Conservation (phyloP, 495 filamentous ascomycete species). For the Zalerion maritima region DNA sequence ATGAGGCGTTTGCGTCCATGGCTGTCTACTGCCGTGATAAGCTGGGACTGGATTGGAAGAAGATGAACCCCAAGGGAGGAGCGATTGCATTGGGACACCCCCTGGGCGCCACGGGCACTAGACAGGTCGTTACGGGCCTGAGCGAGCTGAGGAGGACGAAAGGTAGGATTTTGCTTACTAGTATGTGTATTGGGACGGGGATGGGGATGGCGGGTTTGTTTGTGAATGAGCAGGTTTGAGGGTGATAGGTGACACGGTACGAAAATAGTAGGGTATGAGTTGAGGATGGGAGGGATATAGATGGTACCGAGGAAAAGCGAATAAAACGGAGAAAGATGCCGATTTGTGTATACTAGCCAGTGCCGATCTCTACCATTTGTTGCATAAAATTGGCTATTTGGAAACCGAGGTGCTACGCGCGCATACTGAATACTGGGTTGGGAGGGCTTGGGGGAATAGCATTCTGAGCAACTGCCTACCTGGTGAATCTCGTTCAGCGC, state of each 20-base stretch:
- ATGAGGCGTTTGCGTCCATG: constrained; percentile 97
- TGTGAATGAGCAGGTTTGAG: constrained; percentile 55
- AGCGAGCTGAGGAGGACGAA: constrained; percentile 64
- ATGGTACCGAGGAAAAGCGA: too few species aligned
- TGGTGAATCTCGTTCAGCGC: too few species aligned
- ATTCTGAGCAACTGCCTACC: too few species aligned
- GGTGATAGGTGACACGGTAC: neutral
- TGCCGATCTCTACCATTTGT: too few species aligned
- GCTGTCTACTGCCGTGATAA: constrained; percentile 79
- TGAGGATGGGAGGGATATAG: too few species aligned
- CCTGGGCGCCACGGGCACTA: constrained; percentile 62
- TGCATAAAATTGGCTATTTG: too few species aligned
- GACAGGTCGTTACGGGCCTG: constrained; percentile 74
- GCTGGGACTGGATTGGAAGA: constrained; percentile 61
- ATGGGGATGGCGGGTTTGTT: constrained; percentile 75
- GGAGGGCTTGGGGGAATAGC: too few species aligned
- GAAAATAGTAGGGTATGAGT: too few species aligned
- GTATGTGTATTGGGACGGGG: constrained; percentile 77
- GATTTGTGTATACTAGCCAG: too few species aligned
- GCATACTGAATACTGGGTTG: too few species aligned
- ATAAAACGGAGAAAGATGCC: too few species aligned
- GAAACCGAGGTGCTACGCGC: too few species aligned
- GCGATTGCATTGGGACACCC: constrained; percentile 71
- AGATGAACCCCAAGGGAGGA: constrained; percentile 81
- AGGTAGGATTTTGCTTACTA: constrained; percentile 72